A percentile compares a stretch with the other conserved stretches of the same genome.
These are phyloP conservation scores for Flaveria linearis DNA, from an alignment of 129 eudicot species.

Conservation along the genomic window DNA sequence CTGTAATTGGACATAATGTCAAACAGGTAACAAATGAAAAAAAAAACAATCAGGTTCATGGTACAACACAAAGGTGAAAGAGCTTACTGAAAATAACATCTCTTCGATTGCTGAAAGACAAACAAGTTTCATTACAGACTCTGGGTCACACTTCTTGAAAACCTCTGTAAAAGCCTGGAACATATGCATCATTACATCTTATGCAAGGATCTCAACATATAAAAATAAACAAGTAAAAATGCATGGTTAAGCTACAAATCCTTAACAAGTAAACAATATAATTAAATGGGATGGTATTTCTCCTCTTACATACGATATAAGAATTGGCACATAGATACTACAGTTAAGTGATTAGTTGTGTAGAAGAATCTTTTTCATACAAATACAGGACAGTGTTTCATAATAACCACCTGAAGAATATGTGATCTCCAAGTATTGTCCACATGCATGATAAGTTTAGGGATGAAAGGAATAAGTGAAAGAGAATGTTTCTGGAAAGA, in stretches of 20 bases:
- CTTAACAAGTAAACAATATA: constrained; percentile 5
- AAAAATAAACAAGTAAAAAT: constrained; percentile 9
- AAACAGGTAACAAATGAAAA: neutral
- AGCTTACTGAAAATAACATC: constrained; percentile 79
- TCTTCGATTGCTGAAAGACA: constrained; percentile 80
- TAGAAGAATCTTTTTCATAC: constrained; percentile 2
- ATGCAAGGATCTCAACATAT: constrained; percentile 20
- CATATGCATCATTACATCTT: neutral
- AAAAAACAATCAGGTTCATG: constrained; percentile 3
- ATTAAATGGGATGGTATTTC: neutral
- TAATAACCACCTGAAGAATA: constrained; percentile 62
- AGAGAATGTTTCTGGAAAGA: constrained; percentile 62
- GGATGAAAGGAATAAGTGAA: constrained; percentile 69
- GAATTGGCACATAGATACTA: too few relatives aligned
- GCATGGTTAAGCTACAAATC: neutral
- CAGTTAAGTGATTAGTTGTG: neutral
- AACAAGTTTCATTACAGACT: constrained; percentile 65
- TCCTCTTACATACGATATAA: too few relatives aligned
- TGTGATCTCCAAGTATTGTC: constrained; percentile 63
- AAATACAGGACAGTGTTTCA: constrained; percentile 9
- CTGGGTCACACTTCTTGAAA: constrained; percentile 61
- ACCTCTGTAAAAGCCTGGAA: constrained; percentile 80
- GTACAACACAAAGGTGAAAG: constrained; percentile 4
- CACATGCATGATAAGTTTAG: constrained; percentile 55
- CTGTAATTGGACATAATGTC: constrained; percentile 35